Percentiles rank a stretch among this genome's conserved stretches.
phyloP scores from a whole-genome alignment of 1,139 yeast species.

The Taphrina flavorubra region DNA sequence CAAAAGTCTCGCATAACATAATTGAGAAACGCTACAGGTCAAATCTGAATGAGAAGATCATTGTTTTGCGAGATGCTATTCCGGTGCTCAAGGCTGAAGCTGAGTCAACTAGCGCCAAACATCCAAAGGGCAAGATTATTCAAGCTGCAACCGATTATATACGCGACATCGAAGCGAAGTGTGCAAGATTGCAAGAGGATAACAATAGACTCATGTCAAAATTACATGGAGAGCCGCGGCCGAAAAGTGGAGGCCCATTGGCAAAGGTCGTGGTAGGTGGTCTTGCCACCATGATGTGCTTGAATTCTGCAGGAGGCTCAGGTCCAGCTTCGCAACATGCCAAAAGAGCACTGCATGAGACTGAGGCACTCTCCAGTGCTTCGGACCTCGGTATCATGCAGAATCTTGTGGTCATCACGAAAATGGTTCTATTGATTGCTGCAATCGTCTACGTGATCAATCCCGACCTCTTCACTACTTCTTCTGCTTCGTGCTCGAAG shows the following conservation, averaged over 20 bases:
- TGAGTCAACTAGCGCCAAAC: slow-evolving; percentile 49
- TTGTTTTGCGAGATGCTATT: slow-evolving; percentile 74
- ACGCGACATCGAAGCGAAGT: slow-evolving; percentile 75
- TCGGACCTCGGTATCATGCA: background rate
- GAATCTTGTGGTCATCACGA: background rate
- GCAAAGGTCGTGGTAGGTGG: slow-evolving; percentile 53
- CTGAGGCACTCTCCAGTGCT: background rate
- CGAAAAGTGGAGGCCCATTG: slow-evolving; percentile 41
- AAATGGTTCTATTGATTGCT: slow-evolving; percentile 14
- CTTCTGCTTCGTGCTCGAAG: background rate
- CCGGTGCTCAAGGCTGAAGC: slow-evolving; percentile 61
- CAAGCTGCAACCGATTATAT: slow-evolving; percentile 91
- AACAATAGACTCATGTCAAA: slow-evolving; percentile 56
- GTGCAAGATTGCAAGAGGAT: slow-evolving; percentile 63
- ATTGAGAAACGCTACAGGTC: slow-evolving; percentile 80
- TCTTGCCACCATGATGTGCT: slow-evolving; percentile 54
- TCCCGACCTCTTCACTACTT: slow-evolving; percentile 11
- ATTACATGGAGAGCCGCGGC: slow-evolving; percentile 22
- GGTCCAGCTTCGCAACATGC: background rate
- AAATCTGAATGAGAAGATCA: slow-evolving; percentile 73
- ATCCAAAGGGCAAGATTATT: slow-evolving; percentile 76
- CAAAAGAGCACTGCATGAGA: slow-evolving; percentile 8
- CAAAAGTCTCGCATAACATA: slow-evolving; percentile 73
- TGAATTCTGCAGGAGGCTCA: slow-evolving; percentile 26
- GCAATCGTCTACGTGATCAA: slow-evolving; percentile 18